phyloP scores from a whole-genome alignment of 2,329 filamentous ascomycete genomes.

The Metarhizium sp. region DNA sequence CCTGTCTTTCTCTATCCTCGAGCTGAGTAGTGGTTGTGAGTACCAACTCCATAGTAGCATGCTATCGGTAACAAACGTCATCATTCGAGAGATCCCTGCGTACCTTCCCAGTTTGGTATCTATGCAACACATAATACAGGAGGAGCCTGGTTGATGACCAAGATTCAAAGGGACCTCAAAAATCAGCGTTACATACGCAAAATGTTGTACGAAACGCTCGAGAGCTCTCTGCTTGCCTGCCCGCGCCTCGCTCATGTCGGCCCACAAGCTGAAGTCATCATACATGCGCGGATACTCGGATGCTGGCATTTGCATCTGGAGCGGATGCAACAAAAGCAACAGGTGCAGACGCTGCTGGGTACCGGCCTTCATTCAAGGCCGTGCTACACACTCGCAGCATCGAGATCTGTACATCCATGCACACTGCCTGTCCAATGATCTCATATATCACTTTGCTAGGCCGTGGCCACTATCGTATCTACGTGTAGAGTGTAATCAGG shows the following conservation, averaged over 20 bases:
- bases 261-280: not conserved
- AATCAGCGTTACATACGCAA: not conserved
- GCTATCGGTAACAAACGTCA: too few species aligned
- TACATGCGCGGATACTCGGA: not conserved
- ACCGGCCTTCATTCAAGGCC: conserved; percentile 4
- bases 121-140: not conserved
- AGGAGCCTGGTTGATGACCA: not conserved
- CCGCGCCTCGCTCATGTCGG: not conserved
- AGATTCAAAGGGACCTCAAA: not conserved
- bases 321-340: not conserved
- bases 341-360: not conserved
- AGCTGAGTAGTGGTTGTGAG: not conserved
- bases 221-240: not conserved
- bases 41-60: too few species aligned
- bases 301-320: not conserved
- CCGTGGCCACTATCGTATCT: not conserved
- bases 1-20: not conserved
- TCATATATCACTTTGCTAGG: not conserved
- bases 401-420: conserved; percentile 14
- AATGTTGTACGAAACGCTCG: not conserved
- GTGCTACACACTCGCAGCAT: conserved; percentile 16
- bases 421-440: not conserved
- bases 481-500: not conserved
- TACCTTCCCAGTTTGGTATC: not conserved
- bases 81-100: not conserved